A percentile compares a stretch with the other conserved stretches of the same genome.
These are phyloP conservation scores for Pythium aquatile DNA, from an alignment of 352 stramenopile genomes.

Conservation along the genomic window DNA sequence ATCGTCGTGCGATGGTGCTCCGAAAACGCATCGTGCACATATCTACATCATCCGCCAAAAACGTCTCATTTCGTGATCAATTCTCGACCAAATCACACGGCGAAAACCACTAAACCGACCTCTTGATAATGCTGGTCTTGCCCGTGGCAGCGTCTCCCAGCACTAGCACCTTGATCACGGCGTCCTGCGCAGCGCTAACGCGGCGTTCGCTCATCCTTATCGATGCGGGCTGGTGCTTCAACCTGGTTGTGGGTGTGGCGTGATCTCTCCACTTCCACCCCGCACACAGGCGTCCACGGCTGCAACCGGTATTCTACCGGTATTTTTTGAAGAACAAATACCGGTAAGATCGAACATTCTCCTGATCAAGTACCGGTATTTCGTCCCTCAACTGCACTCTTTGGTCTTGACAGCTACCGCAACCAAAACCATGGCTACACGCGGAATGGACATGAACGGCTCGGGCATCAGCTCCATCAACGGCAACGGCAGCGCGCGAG, in stretches of 20 bases:
- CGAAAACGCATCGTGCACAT: slow-evolving; percentile 90
- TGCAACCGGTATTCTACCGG: slow-evolving; percentile 11
- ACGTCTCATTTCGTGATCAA: not conserved
- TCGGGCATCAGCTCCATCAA: slow-evolving; percentile 1
- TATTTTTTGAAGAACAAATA: slow-evolving; percentile 18
- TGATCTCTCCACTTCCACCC: slow-evolving; percentile 15
- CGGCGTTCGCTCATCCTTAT: slow-evolving; percentile 61
- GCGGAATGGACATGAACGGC: slow-evolving; percentile 3
- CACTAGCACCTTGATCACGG: slow-evolving; percentile 91
- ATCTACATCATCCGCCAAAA: slow-evolving; percentile 37
- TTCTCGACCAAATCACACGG: not conserved
- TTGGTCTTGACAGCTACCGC: not conserved
- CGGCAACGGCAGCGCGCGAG: not conserved
- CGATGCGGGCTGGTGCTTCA: slow-evolving; percentile 19
- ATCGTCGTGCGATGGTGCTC: slow-evolving; percentile 93
- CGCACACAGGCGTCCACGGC: not conserved
- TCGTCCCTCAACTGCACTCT: not conserved
- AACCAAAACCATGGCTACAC: slow-evolving; percentile 4
- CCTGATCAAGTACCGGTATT: not conserved
- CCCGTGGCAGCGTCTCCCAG: slow-evolving; percentile 88
- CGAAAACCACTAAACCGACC: slow-evolving; percentile 40
- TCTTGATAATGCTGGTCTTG: slow-evolving; percentile 93
- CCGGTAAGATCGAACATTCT: slow-evolving; percentile 8
- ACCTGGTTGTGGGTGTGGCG: slow-evolving; percentile 15
- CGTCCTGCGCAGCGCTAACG: slow-evolving; percentile 78